A percentile compares a stretch with the other conserved stretches of the same genome.
Conservation (phyloP, 108 stramenopile genomes). For the Nitzschia palea region DNA sequence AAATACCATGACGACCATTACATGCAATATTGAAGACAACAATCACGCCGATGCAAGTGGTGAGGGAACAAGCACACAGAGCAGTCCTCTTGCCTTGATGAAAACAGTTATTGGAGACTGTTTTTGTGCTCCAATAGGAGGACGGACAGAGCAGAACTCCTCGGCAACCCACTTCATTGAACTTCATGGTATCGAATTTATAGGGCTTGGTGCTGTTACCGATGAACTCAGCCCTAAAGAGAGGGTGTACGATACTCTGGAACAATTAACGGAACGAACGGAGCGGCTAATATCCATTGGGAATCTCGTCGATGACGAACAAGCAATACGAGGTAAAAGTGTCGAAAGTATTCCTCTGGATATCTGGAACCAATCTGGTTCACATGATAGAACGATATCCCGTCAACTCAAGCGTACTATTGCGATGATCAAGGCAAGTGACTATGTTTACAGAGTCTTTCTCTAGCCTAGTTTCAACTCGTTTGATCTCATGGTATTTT, state of each 20-base stretch:
- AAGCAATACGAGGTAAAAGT: background rate
- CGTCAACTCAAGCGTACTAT: background rate
- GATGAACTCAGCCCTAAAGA: conserved; percentile 40
- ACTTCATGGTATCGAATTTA: conserved; percentile 41
- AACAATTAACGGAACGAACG: conserved; percentile 25
- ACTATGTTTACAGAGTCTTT: background rate
- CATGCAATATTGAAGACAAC: too few relatives aligned
- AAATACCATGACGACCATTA: too few relatives aligned
- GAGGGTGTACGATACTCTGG: conserved; percentile 41
- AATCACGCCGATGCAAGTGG: too few relatives aligned
- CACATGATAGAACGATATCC: conserved; percentile 28
- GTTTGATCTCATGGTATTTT: background rate
- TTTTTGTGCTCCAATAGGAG: conserved; percentile 4
- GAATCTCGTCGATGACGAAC: conserved; percentile 22
- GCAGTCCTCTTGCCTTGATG: background rate
- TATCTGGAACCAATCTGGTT: conserved; percentile 24
- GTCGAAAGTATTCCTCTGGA: conserved; percentile 31
- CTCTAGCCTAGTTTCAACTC: background rate
- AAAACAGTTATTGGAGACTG: conserved; percentile 9
- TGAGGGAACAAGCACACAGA: background rate
- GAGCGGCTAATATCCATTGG: conserved; percentile 38
- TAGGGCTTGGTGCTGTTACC: conserved; percentile 34
- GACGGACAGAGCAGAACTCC: background rate
- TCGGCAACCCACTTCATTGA: conserved; percentile 35
- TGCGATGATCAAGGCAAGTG: conserved; percentile 20